These are phyloP conservation scores for Flaveria trinervia DNA, from an alignment of 129 eudicot species.

Conservation along the genomic window DNA sequence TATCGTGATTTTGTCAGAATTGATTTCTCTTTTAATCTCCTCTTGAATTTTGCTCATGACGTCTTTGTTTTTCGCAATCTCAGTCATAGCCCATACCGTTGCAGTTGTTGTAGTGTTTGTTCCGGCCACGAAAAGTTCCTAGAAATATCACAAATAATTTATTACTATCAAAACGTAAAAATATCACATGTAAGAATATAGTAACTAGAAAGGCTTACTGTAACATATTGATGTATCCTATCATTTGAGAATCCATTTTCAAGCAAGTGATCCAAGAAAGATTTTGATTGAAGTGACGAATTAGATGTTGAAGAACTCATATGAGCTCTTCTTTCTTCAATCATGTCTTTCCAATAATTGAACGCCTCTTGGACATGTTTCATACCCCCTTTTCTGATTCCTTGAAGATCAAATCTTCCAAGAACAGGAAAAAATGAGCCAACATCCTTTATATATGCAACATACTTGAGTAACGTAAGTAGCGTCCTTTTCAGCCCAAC, in stretches of 20 bases:
- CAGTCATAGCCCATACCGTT: background rate
- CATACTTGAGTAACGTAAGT: background rate
- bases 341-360: slow-evolving; percentile 6
- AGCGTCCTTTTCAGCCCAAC: slow-evolving; percentile 17
- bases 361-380: background rate
- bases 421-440: slow-evolving; percentile 21
- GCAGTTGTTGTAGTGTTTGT: slow-evolving; percentile 1
- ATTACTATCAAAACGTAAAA: background rate
- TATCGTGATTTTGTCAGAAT: background rate
- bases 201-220: background rate
- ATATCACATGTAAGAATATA: background rate
- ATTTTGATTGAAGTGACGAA: background rate
- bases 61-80: background rate
- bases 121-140: background rate
- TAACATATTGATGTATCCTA: background rate
- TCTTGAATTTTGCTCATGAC: background rate
- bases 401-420: slow-evolving; percentile 19
- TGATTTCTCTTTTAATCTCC: background rate
- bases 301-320: background rate
- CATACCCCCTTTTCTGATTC: slow-evolving; percentile 5
- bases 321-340: slow-evolving; percentile 15
- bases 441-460: background rate
- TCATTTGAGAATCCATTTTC: slow-evolving; percentile 7
- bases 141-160: background rate
- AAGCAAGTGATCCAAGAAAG: slow-evolving; percentile 22